A percentile compares a stretch with the other conserved stretches of the same genome.
These are phyloP conservation scores for Tilletiopsis washingtonensis DNA, from an alignment of 1,284 basidiomycete genomes.

Conservation along the genomic window DNA sequence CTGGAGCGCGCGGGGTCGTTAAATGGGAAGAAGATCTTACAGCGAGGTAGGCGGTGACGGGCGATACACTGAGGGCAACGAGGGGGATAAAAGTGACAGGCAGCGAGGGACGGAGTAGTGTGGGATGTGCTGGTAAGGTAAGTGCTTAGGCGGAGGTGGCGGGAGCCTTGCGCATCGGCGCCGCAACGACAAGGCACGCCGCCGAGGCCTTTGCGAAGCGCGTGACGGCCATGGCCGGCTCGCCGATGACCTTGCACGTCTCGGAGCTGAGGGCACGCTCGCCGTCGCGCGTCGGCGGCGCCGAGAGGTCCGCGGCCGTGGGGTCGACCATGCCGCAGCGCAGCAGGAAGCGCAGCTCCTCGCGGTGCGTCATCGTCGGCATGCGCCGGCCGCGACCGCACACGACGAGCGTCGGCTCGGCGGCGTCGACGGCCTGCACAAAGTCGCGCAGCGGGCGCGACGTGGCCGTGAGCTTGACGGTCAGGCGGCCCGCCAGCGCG, in stretches of 20 bases:
- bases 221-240: constrained; percentile 26
- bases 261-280: constrained; percentile 20
- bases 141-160: background rate
- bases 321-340: background rate
- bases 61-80: too few relatives aligned
- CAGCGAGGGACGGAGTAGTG: too few relatives aligned
- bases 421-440: constrained; percentile 9
- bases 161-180: background rate
- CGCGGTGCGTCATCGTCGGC: constrained; percentile 35
- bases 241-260: constrained; percentile 37
- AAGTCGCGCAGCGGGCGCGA: constrained; percentile 18
- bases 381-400: constrained; percentile 29
- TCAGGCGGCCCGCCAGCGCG: constrained; percentile 9
- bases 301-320: background rate
- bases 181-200: constrained; percentile 1
- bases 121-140: background rate
- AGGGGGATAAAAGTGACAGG: too few relatives aligned
- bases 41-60: too few relatives aligned
- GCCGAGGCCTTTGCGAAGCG: background rate
- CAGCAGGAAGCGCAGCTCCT: constrained; percentile 25
- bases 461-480: constrained; percentile 9
- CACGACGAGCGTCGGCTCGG: constrained; percentile 24
- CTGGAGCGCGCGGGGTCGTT: too few relatives aligned
- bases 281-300: background rate
- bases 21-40: too few relatives aligned